Percentiles rank a stretch among this genome's conserved stretches.
phyloP scores from a whole-genome alignment of 345 rosid species.

The Bruguiera gymnorhiza region DNA sequence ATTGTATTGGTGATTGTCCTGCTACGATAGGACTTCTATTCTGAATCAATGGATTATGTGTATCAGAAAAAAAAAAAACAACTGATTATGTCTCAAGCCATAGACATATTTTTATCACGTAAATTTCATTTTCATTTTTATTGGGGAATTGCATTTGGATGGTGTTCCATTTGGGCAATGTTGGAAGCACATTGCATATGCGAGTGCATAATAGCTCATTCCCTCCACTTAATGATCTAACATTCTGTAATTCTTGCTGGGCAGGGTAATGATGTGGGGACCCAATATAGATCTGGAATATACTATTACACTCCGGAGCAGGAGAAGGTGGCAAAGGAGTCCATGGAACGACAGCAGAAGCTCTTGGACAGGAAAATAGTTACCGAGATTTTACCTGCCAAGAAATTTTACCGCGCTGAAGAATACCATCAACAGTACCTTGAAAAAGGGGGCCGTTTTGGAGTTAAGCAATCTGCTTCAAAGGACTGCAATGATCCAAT shows the following conservation, averaged over 20 bases:
- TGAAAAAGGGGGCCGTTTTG: conserved; percentile 82
- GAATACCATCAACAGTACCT: conserved; percentile 93
- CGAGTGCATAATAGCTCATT: neutral
- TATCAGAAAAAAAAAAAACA: too few species aligned
- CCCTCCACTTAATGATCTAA: neutral
- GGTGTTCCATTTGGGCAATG: too few species aligned
- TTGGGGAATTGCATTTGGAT: too few species aligned
- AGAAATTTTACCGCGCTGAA: conserved; percentile 88
- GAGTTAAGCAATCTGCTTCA: conserved; percentile 62
- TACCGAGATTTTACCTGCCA: conserved; percentile 83
- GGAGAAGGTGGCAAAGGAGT: conserved; percentile 67
- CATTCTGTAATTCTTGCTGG: neutral
- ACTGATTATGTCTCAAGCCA: too few species aligned
- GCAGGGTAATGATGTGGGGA: conserved; percentile 94
- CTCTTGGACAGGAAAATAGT: conserved; percentile 63
- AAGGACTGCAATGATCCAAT: conserved; percentile 93
- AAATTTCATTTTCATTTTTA: too few species aligned
- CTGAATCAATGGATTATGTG: too few species aligned
- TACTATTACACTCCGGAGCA: conserved; percentile 78
- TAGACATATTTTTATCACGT: too few species aligned
- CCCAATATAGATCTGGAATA: conserved; percentile 88
- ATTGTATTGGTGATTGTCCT: too few species aligned
- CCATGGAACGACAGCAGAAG: conserved; percentile 64
- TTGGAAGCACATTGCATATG: too few species aligned
- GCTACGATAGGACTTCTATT: too few species aligned